Conservation (phyloP, 805 yeast genomes). For the Sugiyamaella boreocaroliniensis region DNA sequence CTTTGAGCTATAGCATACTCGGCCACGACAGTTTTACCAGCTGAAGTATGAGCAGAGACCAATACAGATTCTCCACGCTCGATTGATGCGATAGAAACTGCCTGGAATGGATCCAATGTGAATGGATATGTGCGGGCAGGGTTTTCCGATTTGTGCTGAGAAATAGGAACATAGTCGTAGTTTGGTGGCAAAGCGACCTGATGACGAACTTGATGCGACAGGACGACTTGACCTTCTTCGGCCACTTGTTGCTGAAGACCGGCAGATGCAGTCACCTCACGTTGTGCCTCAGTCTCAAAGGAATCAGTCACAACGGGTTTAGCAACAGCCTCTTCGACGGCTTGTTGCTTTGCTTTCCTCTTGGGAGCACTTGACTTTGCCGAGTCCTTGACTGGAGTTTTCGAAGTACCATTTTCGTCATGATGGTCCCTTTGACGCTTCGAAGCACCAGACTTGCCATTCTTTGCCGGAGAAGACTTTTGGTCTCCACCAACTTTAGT, state of each 20-base stretch:
- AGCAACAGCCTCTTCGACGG: background rate
- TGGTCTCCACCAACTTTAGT: background rate
- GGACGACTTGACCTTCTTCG: slow-evolving; percentile 46
- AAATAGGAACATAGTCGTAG: slow-evolving; percentile 80
- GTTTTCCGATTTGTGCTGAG: slow-evolving; percentile 73
- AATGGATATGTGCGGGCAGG: slow-evolving; percentile 88
- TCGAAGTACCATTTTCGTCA: background rate
- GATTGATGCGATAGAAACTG: slow-evolving; percentile 91
- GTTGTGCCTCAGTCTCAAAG: slow-evolving; percentile 79
- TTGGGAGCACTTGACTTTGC: too few relatives aligned
- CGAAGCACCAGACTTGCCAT: slow-evolving; percentile 7
- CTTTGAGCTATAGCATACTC: slow-evolving; percentile 96
- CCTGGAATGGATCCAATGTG: slow-evolving; percentile 93
- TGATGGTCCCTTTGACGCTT: slow-evolving; percentile 7
- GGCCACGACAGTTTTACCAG: slow-evolving; percentile 96
- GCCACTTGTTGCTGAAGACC: slow-evolving; percentile 49
- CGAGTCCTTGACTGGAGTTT: background rate
- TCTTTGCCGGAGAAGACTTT: background rate
- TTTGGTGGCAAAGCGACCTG: slow-evolving; percentile 95
- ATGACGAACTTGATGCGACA: slow-evolving; percentile 92
- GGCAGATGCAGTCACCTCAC: slow-evolving; percentile 78
- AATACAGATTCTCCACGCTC: slow-evolving; percentile 91
- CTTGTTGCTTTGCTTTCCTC: slow-evolving; percentile 6
- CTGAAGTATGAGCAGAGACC: slow-evolving; percentile 96
- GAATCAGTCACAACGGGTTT: slow-evolving; percentile 79